These are phyloP conservation scores for Ballota nigra DNA, from an alignment of 257 asterid genomes.

Conservation along the genomic window DNA sequence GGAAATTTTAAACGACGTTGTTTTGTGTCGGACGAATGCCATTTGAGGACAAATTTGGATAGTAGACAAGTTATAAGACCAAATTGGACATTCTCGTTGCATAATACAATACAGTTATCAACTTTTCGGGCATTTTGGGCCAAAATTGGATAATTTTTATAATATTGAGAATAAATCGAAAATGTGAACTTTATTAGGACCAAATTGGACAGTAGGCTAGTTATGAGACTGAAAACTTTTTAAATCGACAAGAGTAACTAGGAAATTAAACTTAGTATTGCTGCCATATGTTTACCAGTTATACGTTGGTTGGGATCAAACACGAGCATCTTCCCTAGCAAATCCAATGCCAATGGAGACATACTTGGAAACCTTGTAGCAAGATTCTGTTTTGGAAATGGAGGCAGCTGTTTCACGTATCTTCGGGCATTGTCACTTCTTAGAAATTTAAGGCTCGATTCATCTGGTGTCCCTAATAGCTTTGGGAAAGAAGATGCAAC, in stretches of 20 bases:
- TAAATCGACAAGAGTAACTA: background rate
- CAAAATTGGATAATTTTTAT: no score
- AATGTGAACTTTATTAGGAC: no score
- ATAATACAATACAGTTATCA: no score
- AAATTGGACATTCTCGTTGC: no score
- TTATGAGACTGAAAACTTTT: no score
- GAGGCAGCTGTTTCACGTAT: slow-evolving; percentile 71
- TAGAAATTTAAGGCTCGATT: slow-evolving; percentile 67
- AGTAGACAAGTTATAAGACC: no score
- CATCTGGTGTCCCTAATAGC: slow-evolving; percentile 88
- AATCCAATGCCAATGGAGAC: slow-evolving; percentile 74
- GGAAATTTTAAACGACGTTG: no score
- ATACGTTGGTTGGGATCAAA: slow-evolving; percentile 77
- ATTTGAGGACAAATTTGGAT: no score
- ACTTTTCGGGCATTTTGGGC: no score
- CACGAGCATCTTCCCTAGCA: slow-evolving; percentile 79
- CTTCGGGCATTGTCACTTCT: slow-evolving; percentile 67
- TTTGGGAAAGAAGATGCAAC: slow-evolving; percentile 28
- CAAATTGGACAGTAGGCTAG: no score
- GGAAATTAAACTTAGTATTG: background rate
- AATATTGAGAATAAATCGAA: no score
- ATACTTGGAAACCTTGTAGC: slow-evolving; percentile 64
- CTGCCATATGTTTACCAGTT: slow-evolving; percentile 45
- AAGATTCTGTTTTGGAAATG: slow-evolving; percentile 61
- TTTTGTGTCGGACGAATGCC: no score